Evolutionary conservation across 75 land plant genomes (phyloP).

Genomic region (Cunninghamia lanceolata): DNA sequence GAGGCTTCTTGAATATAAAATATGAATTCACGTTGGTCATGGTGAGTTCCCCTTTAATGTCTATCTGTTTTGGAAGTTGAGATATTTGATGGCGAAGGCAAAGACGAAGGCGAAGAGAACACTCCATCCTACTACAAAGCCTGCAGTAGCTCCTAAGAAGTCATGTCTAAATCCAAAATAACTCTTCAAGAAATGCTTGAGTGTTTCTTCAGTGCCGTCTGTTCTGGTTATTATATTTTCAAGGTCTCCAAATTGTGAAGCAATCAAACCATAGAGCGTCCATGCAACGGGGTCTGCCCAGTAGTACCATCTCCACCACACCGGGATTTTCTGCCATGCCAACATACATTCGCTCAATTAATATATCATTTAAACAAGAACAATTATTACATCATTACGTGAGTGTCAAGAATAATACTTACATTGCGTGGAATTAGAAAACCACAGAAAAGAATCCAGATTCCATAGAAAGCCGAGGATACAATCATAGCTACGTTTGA

Average conservation of each 20-base stretch:
- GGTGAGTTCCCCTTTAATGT: too few relatives aligned
- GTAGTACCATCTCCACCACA: constrained; percentile 91
- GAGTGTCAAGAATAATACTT: constrained; percentile 6
- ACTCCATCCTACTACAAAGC: too few relatives aligned
- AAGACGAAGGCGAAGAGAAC: too few relatives aligned
- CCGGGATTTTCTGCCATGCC: constrained; percentile 54
- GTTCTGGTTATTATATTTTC: neutral
- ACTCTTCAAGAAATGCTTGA: constrained; percentile 40
- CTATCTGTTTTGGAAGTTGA: too few relatives aligned
- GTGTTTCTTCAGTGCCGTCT: constrained; percentile 5
- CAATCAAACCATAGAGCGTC: constrained; percentile 67
- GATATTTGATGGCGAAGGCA: too few relatives aligned
- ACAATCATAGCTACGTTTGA: constrained; percentile 32
- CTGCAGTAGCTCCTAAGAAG: constrained; percentile 45
- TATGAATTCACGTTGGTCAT: too few relatives aligned
- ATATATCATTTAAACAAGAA: too few relatives aligned
- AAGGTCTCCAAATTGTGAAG: constrained; percentile 64
- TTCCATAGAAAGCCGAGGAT: constrained; percentile 31
- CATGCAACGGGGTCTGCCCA: constrained; percentile 74
- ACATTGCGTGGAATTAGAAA: constrained; percentile 36
- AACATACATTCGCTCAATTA: neutral
- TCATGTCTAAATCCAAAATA: constrained; percentile 49
- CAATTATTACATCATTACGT: too few relatives aligned
- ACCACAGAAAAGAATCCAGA: constrained; percentile 41
- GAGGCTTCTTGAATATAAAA: too few relatives aligned